Evolutionary conservation across 208 protist genomes (phyloP).

Genomic region (Leishmania braziliensis): DNA sequence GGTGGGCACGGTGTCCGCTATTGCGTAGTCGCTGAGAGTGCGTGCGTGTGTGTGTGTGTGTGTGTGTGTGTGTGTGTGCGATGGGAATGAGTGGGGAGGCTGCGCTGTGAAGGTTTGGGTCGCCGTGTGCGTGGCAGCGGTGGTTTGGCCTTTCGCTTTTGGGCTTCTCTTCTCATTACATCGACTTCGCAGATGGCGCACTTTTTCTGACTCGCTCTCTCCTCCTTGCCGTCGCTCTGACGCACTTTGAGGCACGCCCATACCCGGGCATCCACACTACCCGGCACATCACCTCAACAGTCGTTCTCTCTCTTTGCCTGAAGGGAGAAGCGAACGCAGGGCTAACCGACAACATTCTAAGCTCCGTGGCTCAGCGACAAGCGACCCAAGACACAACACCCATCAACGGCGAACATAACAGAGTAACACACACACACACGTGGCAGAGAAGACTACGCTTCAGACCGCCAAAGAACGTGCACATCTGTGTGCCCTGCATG

Average conservation of each 20-base stretch:
- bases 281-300: not conserved
- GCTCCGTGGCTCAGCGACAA: too few species aligned
- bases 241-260: not conserved
- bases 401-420: not conserved
- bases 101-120: too few species aligned
- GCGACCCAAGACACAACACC: too few species aligned
- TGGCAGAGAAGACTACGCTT: not conserved
- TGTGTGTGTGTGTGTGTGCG: not conserved
- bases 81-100: not conserved
- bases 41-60: not conserved
- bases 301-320: too few species aligned
- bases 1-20: constrained; percentile 37
- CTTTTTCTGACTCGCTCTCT: not conserved
- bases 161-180: too few species aligned
- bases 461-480: too few species aligned
- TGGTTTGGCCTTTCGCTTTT: not conserved
- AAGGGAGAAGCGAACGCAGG: too few species aligned
- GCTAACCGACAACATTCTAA: too few species aligned
- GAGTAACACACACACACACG: not conserved
- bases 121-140: not conserved
- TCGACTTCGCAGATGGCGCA: not conserved
- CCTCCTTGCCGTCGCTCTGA: not conserved
- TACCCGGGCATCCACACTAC: not conserved
- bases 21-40: constrained; percentile 14
- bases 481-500: not conserved